Conservation (phyloP, 352 stramenopile species). For the Pythium rhizo-oryzae region DNA sequence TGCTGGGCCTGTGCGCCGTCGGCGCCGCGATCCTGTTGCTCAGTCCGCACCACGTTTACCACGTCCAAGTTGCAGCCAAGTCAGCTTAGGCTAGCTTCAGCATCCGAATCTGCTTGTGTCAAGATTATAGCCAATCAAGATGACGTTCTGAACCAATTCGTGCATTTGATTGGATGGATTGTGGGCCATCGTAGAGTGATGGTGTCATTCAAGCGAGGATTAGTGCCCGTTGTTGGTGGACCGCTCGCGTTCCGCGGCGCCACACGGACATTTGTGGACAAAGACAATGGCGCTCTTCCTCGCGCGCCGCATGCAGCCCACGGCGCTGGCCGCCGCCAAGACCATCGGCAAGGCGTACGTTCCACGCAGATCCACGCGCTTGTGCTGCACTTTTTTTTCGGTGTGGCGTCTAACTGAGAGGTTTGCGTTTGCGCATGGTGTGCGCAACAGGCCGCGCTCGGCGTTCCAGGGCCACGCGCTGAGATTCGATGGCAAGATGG, state of each 20-base stretch:
- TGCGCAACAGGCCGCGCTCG: conserved; percentile 26
- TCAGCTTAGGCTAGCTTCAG: conserved; percentile 8
- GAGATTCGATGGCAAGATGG: conserved; percentile 48
- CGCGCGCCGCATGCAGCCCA: conserved; percentile 66
- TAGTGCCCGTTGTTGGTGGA: conserved; percentile 31
- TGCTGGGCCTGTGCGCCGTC: conserved; percentile 60
- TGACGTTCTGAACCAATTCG: background rate
- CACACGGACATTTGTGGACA: conserved; percentile 11
- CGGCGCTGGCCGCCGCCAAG: conserved; percentile 34
- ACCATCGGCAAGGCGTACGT: conserved; percentile 24
- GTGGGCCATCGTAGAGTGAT: background rate
- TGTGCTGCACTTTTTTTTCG: background rate
- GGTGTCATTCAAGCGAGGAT: conserved; percentile 30
- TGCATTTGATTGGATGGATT: conserved; percentile 15
- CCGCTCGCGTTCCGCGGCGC: conserved; percentile 7
- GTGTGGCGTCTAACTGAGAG: background rate
- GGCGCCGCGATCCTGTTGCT: conserved; percentile 57
- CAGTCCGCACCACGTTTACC: conserved; percentile 44
- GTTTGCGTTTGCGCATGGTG: background rate
- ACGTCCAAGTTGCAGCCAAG: conserved; percentile 9
- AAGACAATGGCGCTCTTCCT: conserved; percentile 58
- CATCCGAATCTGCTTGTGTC: background rate
- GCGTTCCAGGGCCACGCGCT: conserved; percentile 34
- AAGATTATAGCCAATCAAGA: conserved; percentile 19
- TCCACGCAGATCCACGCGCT: background rate